phyloP scores from a whole-genome alignment of 345 rosid genomes.

The Aethionema arabicum region DNA sequence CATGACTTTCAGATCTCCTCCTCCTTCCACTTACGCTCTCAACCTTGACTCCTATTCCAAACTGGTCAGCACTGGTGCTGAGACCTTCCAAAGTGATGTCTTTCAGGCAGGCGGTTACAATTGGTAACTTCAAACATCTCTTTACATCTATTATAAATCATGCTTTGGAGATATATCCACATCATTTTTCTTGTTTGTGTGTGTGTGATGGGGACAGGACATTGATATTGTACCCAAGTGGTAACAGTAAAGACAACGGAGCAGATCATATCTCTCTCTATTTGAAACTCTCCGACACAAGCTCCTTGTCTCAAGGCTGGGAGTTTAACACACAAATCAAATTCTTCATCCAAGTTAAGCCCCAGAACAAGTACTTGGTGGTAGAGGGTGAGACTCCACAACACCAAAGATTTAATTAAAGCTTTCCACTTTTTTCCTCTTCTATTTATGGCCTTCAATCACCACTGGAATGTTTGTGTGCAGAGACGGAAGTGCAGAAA shows the following conservation, averaged over 20 bases:
- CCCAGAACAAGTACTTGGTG: slow-evolving; percentile 16
- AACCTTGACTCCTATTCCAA: slow-evolving; percentile 27
- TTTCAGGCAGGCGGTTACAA: slow-evolving; percentile 34
- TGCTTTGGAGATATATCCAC: neutral
- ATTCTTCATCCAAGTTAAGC: slow-evolving; percentile 16
- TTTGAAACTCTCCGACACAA: slow-evolving; percentile 3
- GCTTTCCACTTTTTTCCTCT: no score
- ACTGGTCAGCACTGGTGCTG: slow-evolving; percentile 4
- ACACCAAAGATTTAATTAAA: no score
- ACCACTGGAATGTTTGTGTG: neutral
- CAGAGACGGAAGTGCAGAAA: slow-evolving; percentile 18
- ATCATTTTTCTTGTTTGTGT: neutral
- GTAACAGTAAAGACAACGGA: slow-evolving; percentile 15
- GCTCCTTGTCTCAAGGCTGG: slow-evolving; percentile 6
- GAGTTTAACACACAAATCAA: slow-evolving; percentile 14
- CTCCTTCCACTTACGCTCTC: slow-evolving; percentile 28
- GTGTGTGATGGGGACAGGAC: slow-evolving; percentile 10
- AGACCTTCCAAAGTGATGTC: slow-evolving; percentile 23
- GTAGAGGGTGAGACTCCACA: slow-evolving; percentile 19
- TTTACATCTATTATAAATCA: neutral
- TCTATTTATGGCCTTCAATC: neutral
- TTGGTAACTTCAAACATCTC: slow-evolving; percentile 12
- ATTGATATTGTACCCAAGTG: slow-evolving; percentile 26
- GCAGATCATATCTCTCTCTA: slow-evolving; percentile 26
- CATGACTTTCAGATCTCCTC: slow-evolving; percentile 4